Evolutionary conservation across 345 rosid genomes (phyloP).

Genomic region (Salix exigua): DNA sequence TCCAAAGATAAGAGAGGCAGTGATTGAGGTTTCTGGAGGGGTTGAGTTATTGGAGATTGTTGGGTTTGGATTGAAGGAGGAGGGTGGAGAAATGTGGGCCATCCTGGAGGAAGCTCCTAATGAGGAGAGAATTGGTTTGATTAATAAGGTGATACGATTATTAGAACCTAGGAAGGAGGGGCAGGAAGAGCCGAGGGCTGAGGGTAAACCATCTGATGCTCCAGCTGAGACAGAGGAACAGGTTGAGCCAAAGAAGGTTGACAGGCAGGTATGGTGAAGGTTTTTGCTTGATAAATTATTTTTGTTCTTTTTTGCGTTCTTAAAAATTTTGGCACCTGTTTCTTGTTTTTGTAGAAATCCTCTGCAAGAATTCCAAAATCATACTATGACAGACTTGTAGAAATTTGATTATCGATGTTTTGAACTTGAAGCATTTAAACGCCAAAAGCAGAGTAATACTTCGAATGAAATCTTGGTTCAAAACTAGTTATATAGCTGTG

Average conservation of each 20-base stretch:
- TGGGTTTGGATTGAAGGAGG: conserved; percentile 70
- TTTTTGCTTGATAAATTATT: not conserved
- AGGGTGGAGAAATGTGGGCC: conserved; percentile 77
- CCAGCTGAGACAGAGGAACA: conserved; percentile 32
- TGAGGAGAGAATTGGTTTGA: conserved; percentile 38
- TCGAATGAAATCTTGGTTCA: not conserved
- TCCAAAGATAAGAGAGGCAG: conserved; percentile 74
- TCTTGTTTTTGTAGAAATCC: not conserved
- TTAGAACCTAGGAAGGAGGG: conserved; percentile 50
- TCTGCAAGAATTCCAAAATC: not conserved
- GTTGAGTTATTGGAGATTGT: conserved; percentile 67
- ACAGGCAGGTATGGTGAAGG: conserved; percentile 64
- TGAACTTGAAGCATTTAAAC: not conserved
- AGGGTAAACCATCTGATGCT: conserved; percentile 32
- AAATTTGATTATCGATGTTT: not conserved
- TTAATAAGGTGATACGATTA: conserved; percentile 40
- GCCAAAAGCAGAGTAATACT: not conserved
- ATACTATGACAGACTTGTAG: not conserved
- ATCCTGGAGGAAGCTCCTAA: conserved; percentile 55
- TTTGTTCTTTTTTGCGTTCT: not conserved
- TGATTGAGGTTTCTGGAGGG: conserved; percentile 74
- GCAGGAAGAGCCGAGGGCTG: conserved; percentile 18
- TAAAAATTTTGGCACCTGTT: not conserved
- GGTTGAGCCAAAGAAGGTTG: conserved; percentile 54
- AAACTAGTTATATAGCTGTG: too few species aligned